Base-by-base conservation (phyloP, 2,329 filamentous ascomycete genomes). In the Aspergillus sp. region DNA sequence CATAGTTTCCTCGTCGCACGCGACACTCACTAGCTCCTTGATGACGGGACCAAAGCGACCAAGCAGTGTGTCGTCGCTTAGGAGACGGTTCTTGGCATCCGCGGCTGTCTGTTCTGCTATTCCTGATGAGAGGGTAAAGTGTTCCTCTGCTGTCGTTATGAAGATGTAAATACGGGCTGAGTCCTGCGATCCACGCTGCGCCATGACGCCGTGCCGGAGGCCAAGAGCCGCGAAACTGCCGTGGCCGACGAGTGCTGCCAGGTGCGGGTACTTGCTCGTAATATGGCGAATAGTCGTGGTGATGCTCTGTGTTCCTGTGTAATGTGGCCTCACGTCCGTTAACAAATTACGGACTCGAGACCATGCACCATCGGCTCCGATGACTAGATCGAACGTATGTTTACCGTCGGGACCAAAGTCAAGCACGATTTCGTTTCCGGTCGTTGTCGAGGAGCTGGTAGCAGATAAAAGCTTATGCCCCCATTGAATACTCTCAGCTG, bases 361-460 rank as follows among this genome's bases (percentile, higher is more conserved):
- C 62, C 62, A 65, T 17, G 60, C 58, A 0, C 62, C 62, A 37
- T 65, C 62, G 1, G 62, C 60, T 0, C 62, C 62, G 15, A 64
- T 46, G 1, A 62, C 50, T 7, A 63, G 47, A 43, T 62, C 54
- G 37, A 58, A 57, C 1, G 20, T 32, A 1, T 50, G 32, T 25
- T 48, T 53, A 15, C 47, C 48, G 22, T 47, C 17, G 20, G 32
- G 7, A 2, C 45, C 48, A 35, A 56, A 56, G n/a, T 54, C 45
- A 2, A 57, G 41, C 7, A 53, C 44, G 10, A 48, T 48, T 17
- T 49, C 5, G n/a, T 15, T 49, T 15, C 41, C 45, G 33, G 7
- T 41, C 4, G 15, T 15, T 22, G 42, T 48, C 19, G 41, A 15
- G 2, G 9, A 22, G 17, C 15, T 25, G 3, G 41, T 25, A 2